Evolutionary conservation across 805 yeast species (phyloP), one percentile per base, ranked within the genome.

Genomic region (Monosporozyma servazzii): DNA sequence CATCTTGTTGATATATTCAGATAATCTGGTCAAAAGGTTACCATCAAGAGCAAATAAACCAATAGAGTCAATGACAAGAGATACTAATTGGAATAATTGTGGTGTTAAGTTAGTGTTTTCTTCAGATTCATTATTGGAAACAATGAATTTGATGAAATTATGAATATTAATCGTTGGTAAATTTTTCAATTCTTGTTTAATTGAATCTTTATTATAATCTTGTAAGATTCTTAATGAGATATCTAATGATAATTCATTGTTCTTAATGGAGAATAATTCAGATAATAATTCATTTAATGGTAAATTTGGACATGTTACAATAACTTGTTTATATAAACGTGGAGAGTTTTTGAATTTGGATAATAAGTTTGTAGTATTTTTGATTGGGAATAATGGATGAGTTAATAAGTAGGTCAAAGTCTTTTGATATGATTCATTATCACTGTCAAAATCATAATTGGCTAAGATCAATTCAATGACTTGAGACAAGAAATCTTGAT

Each of bases 301-400:
- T 40, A 89, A 68, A 51, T 82, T 81, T 5, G 86, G 83, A 54
- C 93, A 85, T 0, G 93, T 82, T 13, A 83, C 86, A 48, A 88
- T 78, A 1, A 95, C 91, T 65, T 86, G 96, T 68, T 88, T 80
- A 65, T 84, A 75, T 52, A 89, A 73, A 54, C 85, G 77, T 37
- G 88, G 82, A 53, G 77, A 73, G 10, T 76, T 68, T 45, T 75
- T 74, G 27, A 88, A 70, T 40, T 69, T 71, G 15, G 72, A 62
- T 44, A 91, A 68, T 45, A 90, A 65, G 1, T 81, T 81, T 4
- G 70, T 67, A 9, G 87, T 73, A 53, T 74, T 77, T 18, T 74
- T 69, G 15, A 72, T 66, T 9, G 97, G 96, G 68, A 84, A 89
- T 18, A 88, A 70, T 17, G 96, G 96, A 70, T 91, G 96, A 2